Conservation (phyloP, 345 rosid genomes). For the Durio zibethinus region DNA sequence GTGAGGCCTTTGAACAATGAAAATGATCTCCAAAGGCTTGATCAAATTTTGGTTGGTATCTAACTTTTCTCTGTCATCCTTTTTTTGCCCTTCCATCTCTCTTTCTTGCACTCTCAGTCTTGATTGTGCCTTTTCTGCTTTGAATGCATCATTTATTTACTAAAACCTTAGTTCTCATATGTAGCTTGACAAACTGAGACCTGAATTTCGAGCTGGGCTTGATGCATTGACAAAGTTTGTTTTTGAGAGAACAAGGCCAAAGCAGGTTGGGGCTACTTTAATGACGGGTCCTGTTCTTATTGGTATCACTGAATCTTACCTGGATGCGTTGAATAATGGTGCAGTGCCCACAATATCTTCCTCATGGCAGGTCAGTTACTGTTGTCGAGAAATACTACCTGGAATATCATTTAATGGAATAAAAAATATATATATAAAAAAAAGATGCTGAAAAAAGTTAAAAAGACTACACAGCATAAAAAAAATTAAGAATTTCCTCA, state of each 20-base stretch:
- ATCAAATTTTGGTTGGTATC: constrained; percentile 74
- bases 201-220: constrained; percentile 80
- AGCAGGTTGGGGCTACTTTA: constrained; percentile 84
- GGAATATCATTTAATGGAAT: not conserved
- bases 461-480: not conserved
- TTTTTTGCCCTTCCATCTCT: not conserved
- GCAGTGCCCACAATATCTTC: constrained; percentile 97
- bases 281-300: constrained; percentile 95
- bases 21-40: constrained; percentile 82
- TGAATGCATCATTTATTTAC: not conserved
- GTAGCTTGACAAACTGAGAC: constrained; percentile 78
- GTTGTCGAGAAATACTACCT: not conserved
- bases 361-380: constrained; percentile 88
- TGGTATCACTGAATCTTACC: constrained; percentile 82
- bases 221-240: constrained; percentile 94
- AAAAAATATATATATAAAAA: not conserved
- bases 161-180: constrained; percentile 7
- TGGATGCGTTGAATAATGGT: constrained; percentile 96
- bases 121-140: not conserved
- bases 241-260: constrained; percentile 96
- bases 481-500: not conserved
- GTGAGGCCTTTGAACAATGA: constrained; percentile 90
- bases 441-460: not conserved
- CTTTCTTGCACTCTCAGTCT: not conserved
- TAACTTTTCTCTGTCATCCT: not conserved